Conservation (phyloP, 352 stramenopile genomes). For the Globisporangium echinulatum region DNA sequence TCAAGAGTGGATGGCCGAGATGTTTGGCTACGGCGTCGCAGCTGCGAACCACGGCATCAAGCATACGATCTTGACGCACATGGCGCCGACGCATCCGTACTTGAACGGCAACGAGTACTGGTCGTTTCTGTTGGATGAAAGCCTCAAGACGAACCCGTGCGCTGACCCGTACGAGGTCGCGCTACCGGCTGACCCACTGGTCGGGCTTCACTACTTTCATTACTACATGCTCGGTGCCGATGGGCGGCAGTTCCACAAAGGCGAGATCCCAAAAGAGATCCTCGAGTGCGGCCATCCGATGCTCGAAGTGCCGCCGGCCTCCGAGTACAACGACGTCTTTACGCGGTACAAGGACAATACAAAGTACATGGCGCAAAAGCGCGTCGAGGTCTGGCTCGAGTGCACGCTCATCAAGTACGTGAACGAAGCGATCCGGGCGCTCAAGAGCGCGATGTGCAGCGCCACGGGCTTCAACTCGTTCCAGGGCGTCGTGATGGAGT, state of each 20-base stretch:
- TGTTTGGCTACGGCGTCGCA: conserved; percentile 45
- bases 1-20: conserved; percentile 47
- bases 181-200: conserved; percentile 30
- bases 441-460: conserved; percentile 12
- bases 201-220: conserved; percentile 47
- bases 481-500: conserved; percentile 7
- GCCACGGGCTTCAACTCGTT: conserved; percentile 13
- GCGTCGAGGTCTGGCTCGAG: conserved; percentile 22
- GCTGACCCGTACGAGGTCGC: conserved; percentile 22
- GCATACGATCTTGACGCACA: conserved; percentile 39
- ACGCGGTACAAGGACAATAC: conserved; percentile 6
- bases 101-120: conserved; percentile 28
- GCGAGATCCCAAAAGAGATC: conserved; percentile 15
- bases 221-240: conserved; percentile 14
- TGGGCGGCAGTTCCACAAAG: conserved; percentile 21
- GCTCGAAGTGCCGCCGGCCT: conserved; percentile 12
- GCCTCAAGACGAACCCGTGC: conserved; percentile 30
- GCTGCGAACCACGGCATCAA: conserved; percentile 47
- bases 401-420: conserved; percentile 21
- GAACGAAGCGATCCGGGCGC: conserved; percentile 16
- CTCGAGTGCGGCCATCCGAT: conserved; percentile 15
- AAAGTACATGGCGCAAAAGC: conserved; percentile 6
- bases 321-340: conserved; percentile 14
- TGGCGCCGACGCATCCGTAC: conserved; percentile 38
- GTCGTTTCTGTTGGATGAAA: conserved; percentile 25